Evolutionary conservation across 169 alveolate genomes (phyloP), one percentile per base, ranked within the genome.

Genomic region (Plasmodium inui): DNA sequence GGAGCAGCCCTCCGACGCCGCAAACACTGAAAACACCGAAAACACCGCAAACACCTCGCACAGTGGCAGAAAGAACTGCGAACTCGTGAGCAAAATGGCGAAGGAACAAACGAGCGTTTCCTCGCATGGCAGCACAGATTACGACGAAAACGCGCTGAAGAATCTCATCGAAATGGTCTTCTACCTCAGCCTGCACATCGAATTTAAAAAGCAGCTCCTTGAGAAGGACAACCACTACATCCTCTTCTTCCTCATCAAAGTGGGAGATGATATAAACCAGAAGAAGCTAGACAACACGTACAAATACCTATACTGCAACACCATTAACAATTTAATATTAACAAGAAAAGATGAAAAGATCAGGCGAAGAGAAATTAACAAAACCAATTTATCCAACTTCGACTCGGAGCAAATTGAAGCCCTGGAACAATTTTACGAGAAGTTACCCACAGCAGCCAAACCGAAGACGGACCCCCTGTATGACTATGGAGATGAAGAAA

Each of bases 321-420:
- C 89, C 8, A 79, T 88, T 17, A 79, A 78, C 71, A 88, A 88
- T 61, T 80, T 88, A 79, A 88, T 79, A 57, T 88, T 88, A 80
- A 72, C 94, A 88, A 79, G 89, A 88, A 30, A 32, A 55, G 94
- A 88, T 79, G 94, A 88, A 41, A 57, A 88, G 82, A 32, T 50
- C 28, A 71, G 89, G 73, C 61, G 89, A 88, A 76, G 94, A 79
- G 94, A 78, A 88, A 79, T 88, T 88, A 88, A 88, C 72, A 88
- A 88, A 88, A 41, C 94, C 10, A 88, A 88, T 88, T 79, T 88
- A 39, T 34, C 94, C 3, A 88, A 88, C 53, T 88, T 88, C 37
- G 94, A 88, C 46, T 39, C 70, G 46, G 94, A 88, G 71, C 94
- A 88, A 88, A 88, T 88, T 39, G 94, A 88, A 79, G 94, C 94